phyloP scores from a whole-genome alignment of 257 asterid species.

The Nyctanthes arbortristis region DNA sequence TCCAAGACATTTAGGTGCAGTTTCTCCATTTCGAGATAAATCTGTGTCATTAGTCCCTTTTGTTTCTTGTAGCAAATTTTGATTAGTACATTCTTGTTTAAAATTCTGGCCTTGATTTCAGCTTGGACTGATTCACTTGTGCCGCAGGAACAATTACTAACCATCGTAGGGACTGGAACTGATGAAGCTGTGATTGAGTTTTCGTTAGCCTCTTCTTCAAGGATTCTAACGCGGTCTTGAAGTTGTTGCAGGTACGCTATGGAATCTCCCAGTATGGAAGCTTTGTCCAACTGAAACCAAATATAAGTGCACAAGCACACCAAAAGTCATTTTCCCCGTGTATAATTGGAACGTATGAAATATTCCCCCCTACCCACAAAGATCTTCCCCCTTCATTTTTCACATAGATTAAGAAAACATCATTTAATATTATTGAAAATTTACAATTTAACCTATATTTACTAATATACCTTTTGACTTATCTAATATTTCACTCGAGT shows the following conservation, averaged over 20 bases:
- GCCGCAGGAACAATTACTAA: background rate
- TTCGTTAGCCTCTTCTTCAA: background rate
- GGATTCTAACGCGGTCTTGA: slow-evolving; percentile 8
- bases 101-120: slow-evolving; percentile 31
- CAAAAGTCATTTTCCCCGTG: too few relatives aligned
- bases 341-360: too few relatives aligned
- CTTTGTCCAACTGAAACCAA: slow-evolving; percentile 20
- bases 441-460: too few relatives aligned
- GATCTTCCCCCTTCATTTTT: too few relatives aligned
- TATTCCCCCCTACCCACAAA: background rate
- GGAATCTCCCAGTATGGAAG: slow-evolving; percentile 24
- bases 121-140: background rate
- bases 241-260: slow-evolving; percentile 16
- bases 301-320: background rate
- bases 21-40: slow-evolving; percentile 27
- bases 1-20: slow-evolving; percentile 31
- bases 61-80: slow-evolving; percentile 31
- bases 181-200: background rate
- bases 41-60: slow-evolving; percentile 20
- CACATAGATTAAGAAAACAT: too few relatives aligned
- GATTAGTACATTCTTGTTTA: slow-evolving; percentile 28
- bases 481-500: too few relatives aligned
- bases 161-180: background rate
- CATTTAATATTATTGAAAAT: too few relatives aligned
- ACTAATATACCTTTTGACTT: too few relatives aligned